A percentile compares a stretch with the other conserved stretches of the same genome.
Conservation (phyloP, 2,329 filamentous ascomycete genomes). For the Torrubiellomyces zombiae region DNA sequence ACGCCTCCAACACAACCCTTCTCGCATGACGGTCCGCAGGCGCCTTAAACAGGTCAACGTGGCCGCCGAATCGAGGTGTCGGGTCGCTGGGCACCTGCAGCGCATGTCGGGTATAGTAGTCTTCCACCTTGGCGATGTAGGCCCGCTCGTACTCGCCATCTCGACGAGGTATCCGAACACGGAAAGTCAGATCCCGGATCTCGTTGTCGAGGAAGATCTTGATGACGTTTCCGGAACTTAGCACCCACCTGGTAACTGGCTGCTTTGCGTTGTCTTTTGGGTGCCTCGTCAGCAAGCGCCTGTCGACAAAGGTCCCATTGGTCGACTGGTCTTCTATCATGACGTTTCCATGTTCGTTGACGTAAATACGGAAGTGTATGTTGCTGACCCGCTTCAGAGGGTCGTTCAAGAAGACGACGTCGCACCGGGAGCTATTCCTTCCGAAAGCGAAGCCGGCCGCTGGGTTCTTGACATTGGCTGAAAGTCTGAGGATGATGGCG, state of each 20-base stretch:
- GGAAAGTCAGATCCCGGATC: conserved; percentile 52
- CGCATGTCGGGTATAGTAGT: conserved; percentile 37
- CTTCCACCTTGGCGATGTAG: conserved; percentile 52
- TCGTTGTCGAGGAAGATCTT: conserved; percentile 43
- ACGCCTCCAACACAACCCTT: conserved; percentile 3
- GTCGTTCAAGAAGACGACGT: conserved; percentile 52
- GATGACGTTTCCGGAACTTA: conserved; percentile 58
- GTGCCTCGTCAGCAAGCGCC: conserved; percentile 38
- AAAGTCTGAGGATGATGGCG: conserved; percentile 69
- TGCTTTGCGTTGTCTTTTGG: conserved; percentile 14
- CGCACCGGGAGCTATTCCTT: conserved; percentile 54
- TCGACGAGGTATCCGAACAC: conserved; percentile 68
- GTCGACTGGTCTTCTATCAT: conserved; percentile 92
- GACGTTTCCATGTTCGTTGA: conserved; percentile 70
- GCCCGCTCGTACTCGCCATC: conserved; percentile 47
- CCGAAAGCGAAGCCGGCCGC: conserved; percentile 71
- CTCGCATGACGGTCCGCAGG: conserved; percentile 6
- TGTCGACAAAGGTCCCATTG: conserved; percentile 86
- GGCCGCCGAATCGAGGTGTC: conserved; percentile 24
- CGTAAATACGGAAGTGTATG: conserved; percentile 84
- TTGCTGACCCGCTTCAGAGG: conserved; percentile 68
- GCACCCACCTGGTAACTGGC: conserved; percentile 34
- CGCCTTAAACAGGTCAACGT: conserved; percentile 19
- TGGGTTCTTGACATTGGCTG: conserved; percentile 52
- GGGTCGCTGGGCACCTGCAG: conserved; percentile 27